Evolutionary conservation across 2,329 filamentous ascomycete species (phyloP), one percentile per base, ranked within the genome.

Genomic region (Stemphylium beticola): DNA sequence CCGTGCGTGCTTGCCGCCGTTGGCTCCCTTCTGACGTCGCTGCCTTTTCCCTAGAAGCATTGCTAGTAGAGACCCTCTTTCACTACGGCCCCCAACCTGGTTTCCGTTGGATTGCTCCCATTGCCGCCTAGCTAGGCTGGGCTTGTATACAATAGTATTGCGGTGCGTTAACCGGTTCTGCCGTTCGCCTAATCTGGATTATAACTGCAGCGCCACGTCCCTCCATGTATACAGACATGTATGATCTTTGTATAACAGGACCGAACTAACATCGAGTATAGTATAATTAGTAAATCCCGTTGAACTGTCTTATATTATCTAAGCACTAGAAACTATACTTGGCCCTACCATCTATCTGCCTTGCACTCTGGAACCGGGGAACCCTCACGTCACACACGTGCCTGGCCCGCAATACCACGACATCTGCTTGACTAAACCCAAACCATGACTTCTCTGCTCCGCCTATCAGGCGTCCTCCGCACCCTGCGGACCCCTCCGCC

Each of bases 11-110:
- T 50, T 49, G 42, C 36, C 51, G 42, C 36, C 51, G 67, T 66
- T 68, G 64, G 66, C 61, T 50, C 22, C 22, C 58, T 55, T 37
- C 44, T 53, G 59, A 62, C 60, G 60, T 65, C 59, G 56, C 56
- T 59, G 52, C 37, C 46, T 54, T 49, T 43, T 49, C 49, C 47
- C 39, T 22, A 44, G 10, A 31, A 37, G 41, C 39, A 24, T 7
- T 46, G 33, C 20, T n/a, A 7, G 24, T 26, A 38, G 12, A 38
- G n/a, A 31, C 6, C 4, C 6, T 29, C 9, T 47, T 45, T 44
- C 31, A 44, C 42, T 44, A 36, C 20, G n/a, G 33, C 5, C 22
- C 24, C 36, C 20, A 9, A 36, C 36, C 17, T 17, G 14, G 14
- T 36, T 29, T 29, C 26, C 4, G 2, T 32, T 36, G 18, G 11